phyloP scores from a whole-genome alignment of 495 filamentous ascomycete species.

The Hypoxylon perforatum region DNA sequence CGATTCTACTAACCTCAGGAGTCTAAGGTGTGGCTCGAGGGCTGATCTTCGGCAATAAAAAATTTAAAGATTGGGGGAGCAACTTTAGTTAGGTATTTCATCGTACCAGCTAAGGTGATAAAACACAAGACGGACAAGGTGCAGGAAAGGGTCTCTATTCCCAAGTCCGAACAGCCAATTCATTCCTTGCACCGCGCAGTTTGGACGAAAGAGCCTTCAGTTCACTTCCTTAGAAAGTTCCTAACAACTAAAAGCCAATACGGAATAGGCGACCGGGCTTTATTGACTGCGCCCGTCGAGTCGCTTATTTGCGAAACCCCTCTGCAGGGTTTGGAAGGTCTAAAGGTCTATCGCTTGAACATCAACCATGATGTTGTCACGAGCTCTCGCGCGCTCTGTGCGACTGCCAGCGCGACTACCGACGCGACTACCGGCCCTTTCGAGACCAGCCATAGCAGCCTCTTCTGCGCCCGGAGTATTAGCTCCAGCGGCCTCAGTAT shows the following conservation, averaged over 20 bases:
- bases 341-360: neutral
- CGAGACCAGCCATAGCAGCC: conserved; percentile 41
- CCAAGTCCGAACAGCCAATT: conserved; percentile 30
- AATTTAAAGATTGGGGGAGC: conserved; percentile 13
- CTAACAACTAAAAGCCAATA: neutral
- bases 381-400: conserved; percentile 54
- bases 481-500: conserved; percentile 41
- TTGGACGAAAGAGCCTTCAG: conserved; percentile 17
- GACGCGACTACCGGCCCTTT: conserved; percentile 41
- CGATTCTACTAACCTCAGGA: conserved; percentile 14
- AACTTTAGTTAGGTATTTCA: neutral
- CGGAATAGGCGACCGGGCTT: conserved; percentile 1
- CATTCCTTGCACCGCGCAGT: conserved; percentile 20
- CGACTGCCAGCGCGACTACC: too few relatives aligned
- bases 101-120: conserved; percentile 9
- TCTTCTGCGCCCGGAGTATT: conserved; percentile 27
- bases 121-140: conserved; percentile 13
- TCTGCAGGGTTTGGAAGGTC: conserved; percentile 3
- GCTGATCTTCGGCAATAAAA: conserved; percentile 33
- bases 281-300: neutral
- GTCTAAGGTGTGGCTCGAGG: conserved; percentile 21
- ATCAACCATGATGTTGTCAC: conserved; percentile 53
- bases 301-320: conserved; percentile 3
- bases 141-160: conserved; percentile 4
- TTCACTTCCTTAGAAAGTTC: conserved; percentile 5